phyloP scores from a whole-genome alignment of 1,139 yeast species.

The Zygotorulaspora mrakii region DNA sequence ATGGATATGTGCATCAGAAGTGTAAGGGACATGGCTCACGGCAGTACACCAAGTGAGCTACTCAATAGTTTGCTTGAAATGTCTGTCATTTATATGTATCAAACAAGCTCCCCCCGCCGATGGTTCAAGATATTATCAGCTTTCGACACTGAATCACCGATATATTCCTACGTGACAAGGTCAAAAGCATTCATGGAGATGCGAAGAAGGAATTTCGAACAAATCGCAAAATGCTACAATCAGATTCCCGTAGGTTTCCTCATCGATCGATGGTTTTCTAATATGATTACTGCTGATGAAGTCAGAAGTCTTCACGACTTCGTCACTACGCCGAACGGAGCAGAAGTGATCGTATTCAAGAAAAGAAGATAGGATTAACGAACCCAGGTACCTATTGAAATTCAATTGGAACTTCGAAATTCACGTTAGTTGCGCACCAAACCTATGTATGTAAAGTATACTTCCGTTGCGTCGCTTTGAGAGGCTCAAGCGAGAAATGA shows the following conservation, averaged over 20 bases:
- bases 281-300: conserved; percentile 6
- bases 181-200: conserved; percentile 16
- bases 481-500: too few species aligned
- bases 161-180: conserved; percentile 9
- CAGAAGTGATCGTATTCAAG: conserved; percentile 5
- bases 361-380: too few species aligned
- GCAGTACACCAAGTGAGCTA: background rate
- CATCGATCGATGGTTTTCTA: conserved; percentile 11
- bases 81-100: conserved; percentile 8
- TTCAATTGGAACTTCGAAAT: too few species aligned
- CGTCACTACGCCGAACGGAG: conserved; percentile 3
- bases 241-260: conserved; percentile 15
- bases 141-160: conserved; percentile 7
- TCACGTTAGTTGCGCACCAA: too few species aligned
- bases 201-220: conserved; percentile 8
- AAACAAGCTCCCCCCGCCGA: conserved; percentile 7
- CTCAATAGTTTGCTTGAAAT: conserved; percentile 6
- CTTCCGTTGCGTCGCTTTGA: too few species aligned
- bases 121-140: conserved; percentile 18
- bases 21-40: background rate
- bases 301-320: conserved; percentile 2
- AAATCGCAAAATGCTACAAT: conserved; percentile 16
- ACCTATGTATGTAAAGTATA: too few species aligned
- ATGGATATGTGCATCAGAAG: conserved; percentile 13
- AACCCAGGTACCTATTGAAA: too few species aligned